phyloP scores from a whole-genome alignment of 1,139 yeast species.

The Casaregolazyma lundiana region DNA sequence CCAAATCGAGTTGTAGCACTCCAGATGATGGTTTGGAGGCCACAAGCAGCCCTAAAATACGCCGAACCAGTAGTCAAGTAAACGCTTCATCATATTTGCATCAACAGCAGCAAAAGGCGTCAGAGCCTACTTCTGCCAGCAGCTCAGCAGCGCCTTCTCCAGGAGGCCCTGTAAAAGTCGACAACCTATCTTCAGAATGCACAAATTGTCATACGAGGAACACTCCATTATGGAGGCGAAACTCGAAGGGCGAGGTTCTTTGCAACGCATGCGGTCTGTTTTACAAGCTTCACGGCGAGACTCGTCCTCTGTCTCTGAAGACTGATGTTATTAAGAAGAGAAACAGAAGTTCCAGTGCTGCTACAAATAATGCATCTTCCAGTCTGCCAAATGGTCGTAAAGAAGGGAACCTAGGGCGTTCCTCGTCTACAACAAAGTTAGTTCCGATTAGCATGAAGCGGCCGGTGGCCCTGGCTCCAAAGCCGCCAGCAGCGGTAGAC shows the following conservation, averaged over 20 bases:
- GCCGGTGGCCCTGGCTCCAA: slow-evolving; percentile 23
- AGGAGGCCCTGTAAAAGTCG: slow-evolving; percentile 5
- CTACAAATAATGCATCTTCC: slow-evolving; percentile 5
- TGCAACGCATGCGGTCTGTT: slow-evolving; percentile 94
- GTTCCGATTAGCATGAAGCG: slow-evolving; percentile 30
- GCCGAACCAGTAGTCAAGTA: slow-evolving; percentile 25
- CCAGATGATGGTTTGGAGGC: not conserved
- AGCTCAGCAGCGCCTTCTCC: slow-evolving; percentile 11
- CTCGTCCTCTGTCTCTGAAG: slow-evolving; percentile 79
- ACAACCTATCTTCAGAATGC: slow-evolving; percentile 38
- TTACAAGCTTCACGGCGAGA: slow-evolving; percentile 83
- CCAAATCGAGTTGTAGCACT: not conserved
- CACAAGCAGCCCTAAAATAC: slow-evolving; percentile 22
- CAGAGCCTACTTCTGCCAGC: slow-evolving; percentile 4
- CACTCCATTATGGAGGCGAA: slow-evolving; percentile 90
- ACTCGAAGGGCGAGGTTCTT: slow-evolving; percentile 82
- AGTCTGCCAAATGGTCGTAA: slow-evolving; percentile 4
- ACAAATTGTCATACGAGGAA: slow-evolving; percentile 86
- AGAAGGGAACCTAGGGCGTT: not conserved
- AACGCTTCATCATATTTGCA: slow-evolving; percentile 20
- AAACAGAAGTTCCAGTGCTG: slow-evolving; percentile 23
- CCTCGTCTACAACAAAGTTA: slow-evolving; percentile 8
- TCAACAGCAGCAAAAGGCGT: slow-evolving; percentile 8
- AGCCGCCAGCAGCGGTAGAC: slow-evolving; percentile 13
- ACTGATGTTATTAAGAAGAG: slow-evolving; percentile 89